A percentile compares a stretch with the other conserved stretches of the same genome.
These are phyloP conservation scores for Candida tammaniensis DNA, from an alignment of 805 yeast genomes.

Conservation along the genomic window DNA sequence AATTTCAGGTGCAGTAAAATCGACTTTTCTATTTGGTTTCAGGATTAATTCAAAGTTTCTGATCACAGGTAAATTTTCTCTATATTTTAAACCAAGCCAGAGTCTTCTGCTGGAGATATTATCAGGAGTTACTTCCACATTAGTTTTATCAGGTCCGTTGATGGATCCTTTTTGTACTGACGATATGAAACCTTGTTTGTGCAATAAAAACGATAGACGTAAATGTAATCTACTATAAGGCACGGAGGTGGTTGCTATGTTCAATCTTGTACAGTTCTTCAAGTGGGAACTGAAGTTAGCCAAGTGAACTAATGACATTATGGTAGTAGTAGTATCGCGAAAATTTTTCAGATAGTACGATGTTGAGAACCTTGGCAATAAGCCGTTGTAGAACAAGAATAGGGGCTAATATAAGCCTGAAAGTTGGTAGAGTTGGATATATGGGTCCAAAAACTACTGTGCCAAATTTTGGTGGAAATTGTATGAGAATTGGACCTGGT, in stretches of 20 bases:
- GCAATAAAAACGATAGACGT: constrained; percentile 77
- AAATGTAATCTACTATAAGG: constrained; percentile 83
- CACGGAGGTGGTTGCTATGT: constrained; percentile 68
- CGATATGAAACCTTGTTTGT: constrained; percentile 86
- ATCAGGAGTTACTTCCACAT: constrained; percentile 80
- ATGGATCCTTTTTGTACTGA: constrained; percentile 82
- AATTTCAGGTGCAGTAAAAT: constrained; percentile 61
- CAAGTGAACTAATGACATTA: constrained; percentile 81
- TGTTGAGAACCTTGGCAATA: too few relatives aligned
- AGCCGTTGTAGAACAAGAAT: too few relatives aligned
- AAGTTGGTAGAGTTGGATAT: too few relatives aligned
- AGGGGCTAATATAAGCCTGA: too few relatives aligned
- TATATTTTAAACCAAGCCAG: constrained; percentile 90
- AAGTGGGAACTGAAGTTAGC: constrained; percentile 85
- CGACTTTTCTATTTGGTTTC: constrained; percentile 78
- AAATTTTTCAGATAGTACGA: too few relatives aligned
- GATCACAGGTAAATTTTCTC: constrained; percentile 75
- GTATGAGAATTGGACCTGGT: not conserved
- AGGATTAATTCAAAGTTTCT: constrained; percentile 69
- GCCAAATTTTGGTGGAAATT: too few relatives aligned
- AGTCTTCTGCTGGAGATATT: constrained; percentile 81
- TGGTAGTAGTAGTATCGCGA: too few relatives aligned
- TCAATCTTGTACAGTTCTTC: constrained; percentile 81
- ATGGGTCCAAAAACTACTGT: too few relatives aligned
- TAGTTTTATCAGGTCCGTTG: constrained; percentile 75